These are phyloP conservation scores for Yamadazyma kitorensis DNA, from an alignment of 805 yeast species.

Conservation along the genomic window DNA sequence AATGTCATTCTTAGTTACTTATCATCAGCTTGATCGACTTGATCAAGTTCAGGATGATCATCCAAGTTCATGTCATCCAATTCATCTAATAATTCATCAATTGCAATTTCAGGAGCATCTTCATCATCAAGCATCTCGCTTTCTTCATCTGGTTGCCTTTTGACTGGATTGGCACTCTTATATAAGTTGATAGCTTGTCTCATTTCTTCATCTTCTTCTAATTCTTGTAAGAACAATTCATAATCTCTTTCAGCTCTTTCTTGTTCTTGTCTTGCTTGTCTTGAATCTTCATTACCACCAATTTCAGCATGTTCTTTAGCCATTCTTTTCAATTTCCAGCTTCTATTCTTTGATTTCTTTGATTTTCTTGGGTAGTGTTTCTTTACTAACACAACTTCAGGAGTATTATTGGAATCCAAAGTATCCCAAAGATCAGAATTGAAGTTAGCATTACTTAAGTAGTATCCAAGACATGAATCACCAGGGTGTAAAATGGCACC, in stretches of 20 bases:
- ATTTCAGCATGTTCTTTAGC: conserved; percentile 92
- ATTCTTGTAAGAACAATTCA: conserved; percentile 92
- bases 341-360: conserved; percentile 71
- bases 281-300: conserved; percentile 65
- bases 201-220: conserved; percentile 94
- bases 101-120: conserved; percentile 83
- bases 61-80: conserved; percentile 89
- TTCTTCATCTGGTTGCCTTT: conserved; percentile 37
- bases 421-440: conserved; percentile 84
- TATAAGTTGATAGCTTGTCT: conserved; percentile 88
- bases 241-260: conserved; percentile 94
- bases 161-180: conserved; percentile 49
- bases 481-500: conserved; percentile 97
- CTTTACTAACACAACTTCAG: conserved; percentile 88
- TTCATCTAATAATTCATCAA: conserved; percentile 93
- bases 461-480: conserved; percentile 92
- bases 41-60: conserved; percentile 32
- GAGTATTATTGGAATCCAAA: conserved; percentile 57
- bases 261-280: conserved; percentile 81
- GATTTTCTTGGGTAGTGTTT: conserved; percentile 80
- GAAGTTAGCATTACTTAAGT: conserved; percentile 77
- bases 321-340: conserved; percentile 95
- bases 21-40: no score
- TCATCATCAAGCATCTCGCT: conserved; percentile 54
- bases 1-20: no score